Evolutionary conservation across 2,329 filamentous ascomycete species (phyloP).

Genomic region (Monilinia laxa): DNA sequence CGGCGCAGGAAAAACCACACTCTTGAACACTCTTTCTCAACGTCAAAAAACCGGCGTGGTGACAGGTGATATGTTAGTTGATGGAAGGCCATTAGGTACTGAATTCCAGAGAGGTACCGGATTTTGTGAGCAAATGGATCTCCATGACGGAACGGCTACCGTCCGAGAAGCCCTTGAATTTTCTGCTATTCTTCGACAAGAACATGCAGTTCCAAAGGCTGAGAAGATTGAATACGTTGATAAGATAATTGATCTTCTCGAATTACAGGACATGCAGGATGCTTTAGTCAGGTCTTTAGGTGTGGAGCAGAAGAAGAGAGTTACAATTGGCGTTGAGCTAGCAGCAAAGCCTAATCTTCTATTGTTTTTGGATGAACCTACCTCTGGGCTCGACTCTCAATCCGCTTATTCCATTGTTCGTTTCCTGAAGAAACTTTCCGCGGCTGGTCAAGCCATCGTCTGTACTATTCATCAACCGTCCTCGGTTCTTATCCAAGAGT

Average conservation of each 20-base stretch:
- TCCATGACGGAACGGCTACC: slow-evolving; percentile 67
- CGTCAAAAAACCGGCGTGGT: slow-evolving; percentile 63
- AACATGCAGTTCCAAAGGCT: slow-evolving; percentile 50
- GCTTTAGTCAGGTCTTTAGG: slow-evolving; percentile 63
- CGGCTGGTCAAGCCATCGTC: slow-evolving; percentile 67
- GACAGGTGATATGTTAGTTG: slow-evolving; percentile 69
- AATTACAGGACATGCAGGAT: slow-evolving; percentile 65
- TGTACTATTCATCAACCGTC: slow-evolving; percentile 75
- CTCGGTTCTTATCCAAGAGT: slow-evolving; percentile 67
- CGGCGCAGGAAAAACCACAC: slow-evolving; percentile 80
- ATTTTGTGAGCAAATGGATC: slow-evolving; percentile 70
- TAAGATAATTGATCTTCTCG: slow-evolving; percentile 63
- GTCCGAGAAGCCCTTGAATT: slow-evolving; percentile 69
- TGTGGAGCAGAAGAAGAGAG: slow-evolving; percentile 62
- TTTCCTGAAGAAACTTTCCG: slow-evolving; percentile 66
- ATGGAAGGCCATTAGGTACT: slow-evolving; percentile 58
- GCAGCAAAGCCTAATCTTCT: slow-evolving; percentile 67
- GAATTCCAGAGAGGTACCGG: slow-evolving; percentile 70
- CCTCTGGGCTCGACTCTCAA: slow-evolving; percentile 67
- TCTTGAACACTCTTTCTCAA: slow-evolving; percentile 74
- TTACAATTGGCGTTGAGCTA: slow-evolving; percentile 73
- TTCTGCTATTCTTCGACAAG: slow-evolving; percentile 64
- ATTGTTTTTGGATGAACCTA: slow-evolving; percentile 72
- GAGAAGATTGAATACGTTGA: slow-evolving; percentile 68
- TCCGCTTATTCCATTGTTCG: slow-evolving; percentile 66